phyloP scores from a whole-genome alignment of 148 eudicot species.

The Spergularia bocconei region DNA sequence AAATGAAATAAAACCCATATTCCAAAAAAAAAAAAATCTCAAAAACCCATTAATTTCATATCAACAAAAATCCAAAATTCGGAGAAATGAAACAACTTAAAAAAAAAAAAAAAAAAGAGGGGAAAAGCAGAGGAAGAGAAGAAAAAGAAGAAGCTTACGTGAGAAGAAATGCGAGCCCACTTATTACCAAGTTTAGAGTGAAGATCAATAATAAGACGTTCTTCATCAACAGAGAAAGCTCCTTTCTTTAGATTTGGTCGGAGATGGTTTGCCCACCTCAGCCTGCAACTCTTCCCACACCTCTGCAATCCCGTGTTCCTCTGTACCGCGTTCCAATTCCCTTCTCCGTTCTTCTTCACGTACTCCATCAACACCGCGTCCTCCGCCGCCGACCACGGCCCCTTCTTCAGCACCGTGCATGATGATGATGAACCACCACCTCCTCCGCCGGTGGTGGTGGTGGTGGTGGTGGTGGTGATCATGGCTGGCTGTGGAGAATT shows the following conservation, averaged over 20 bases:
- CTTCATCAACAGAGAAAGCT: conserved; percentile 70
- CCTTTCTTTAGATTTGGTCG: conserved; percentile 84
- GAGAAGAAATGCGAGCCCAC: conserved; percentile 95
- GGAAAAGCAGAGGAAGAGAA: neutral
- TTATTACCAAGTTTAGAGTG: conserved; percentile 84
- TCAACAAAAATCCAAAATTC: no score
- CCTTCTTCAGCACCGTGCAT: conserved; percentile 45
- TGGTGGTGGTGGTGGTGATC: neutral
- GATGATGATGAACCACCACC: neutral
- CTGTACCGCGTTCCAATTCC: conserved; percentile 91
- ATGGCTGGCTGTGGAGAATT: no score
- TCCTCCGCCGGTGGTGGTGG: neutral
- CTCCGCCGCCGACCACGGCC: conserved; percentile 83
- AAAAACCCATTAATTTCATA: neutral
- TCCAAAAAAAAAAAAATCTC: neutral
- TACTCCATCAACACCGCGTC: conserved; percentile 72
- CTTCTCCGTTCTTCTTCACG: conserved; percentile 79
- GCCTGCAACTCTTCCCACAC: conserved; percentile 91
- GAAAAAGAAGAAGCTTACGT: conserved; percentile 33
- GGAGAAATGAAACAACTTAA: neutral
- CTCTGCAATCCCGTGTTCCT: conserved; percentile 56
- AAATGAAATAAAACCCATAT: neutral
- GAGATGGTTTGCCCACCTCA: conserved; percentile 87
- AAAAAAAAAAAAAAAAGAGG: neutral
- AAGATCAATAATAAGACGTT: conserved; percentile 60